A percentile compares a stretch with the other conserved stretches of the same genome.
phyloP scores from a whole-genome alignment of 257 asterid species.

The Oldenlandia corymbosa region DNA sequence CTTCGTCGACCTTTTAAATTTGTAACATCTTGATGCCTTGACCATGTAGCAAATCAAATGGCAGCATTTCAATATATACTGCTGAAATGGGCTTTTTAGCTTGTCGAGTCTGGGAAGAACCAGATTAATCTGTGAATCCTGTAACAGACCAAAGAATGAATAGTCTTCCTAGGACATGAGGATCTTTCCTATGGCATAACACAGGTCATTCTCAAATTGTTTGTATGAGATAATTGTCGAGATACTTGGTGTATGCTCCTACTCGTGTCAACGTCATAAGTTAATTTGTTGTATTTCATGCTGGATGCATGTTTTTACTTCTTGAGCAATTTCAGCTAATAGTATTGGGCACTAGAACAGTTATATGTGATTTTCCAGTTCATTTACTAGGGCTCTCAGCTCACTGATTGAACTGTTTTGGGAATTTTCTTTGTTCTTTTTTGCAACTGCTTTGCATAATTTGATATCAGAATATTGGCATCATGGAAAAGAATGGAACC shows the following conservation, averaged over 20 bases:
- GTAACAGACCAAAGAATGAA: background rate
- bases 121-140: background rate
- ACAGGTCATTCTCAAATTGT: background rate
- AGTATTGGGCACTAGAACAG: background rate
- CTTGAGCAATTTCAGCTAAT: background rate
- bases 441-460: background rate
- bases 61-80: background rate
- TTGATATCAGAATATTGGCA: background rate
- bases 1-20: background rate
- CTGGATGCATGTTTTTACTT: background rate
- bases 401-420: background rate
- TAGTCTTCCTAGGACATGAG: no score
- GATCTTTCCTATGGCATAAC: background rate
- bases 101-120: background rate
- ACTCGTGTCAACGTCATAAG: no score
- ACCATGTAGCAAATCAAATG: background rate
- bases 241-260: background rate
- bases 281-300: background rate
- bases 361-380: background rate
- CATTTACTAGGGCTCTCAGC: background rate
- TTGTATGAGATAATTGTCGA: background rate
- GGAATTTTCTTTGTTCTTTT: background rate
- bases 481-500: no score
- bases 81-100: background rate
- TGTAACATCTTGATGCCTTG: background rate